Base-by-base conservation (phyloP, 306 rosid species). In the Lathyrus tuberosus region DNA sequence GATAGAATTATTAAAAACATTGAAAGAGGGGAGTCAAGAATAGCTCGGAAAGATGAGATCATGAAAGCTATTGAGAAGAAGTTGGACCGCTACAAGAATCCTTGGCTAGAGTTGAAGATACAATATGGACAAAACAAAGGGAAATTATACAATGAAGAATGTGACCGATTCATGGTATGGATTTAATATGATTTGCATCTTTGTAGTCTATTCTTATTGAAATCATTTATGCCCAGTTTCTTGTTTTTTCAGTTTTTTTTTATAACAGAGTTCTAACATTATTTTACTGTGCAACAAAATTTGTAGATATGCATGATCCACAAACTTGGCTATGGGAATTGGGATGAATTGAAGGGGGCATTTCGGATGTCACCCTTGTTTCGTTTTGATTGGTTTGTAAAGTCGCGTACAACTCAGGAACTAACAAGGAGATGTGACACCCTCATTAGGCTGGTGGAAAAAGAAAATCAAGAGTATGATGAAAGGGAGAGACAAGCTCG, bases 401-500 rank as follows among this genome's bases (percentile, higher is more conserved):
- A 94, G 85, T 94, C 99, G 18, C 97, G 99, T 77, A 94, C 99
- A 64, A 90, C 99, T 5, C 99, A 94, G 81, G 99, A 94, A 86
- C 89, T 94, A 41, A 89, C 99, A 2, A 87, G 99, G 88, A 91
- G 99, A 83, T 94, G 99, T 17, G 99, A 94, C 80, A 94, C 99
- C 51, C 81, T 94, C 72, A 87, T 94, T 51, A 88, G 99, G 47
- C 80, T 91, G 79, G 96, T 94, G 62, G 99, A 94, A 86, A 94
- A 94, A 85, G 99, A 94, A 85, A 94, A 94, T 81, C 99, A 94
- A 82, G 99, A 94, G 82, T 72, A 81, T 12, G 97, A 91, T 7
- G 99, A 94, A 83, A 84, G 97, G 85, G 99, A 94, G 86, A 87
- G 99, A 73, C 99, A 90, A 74, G 99, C 99, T 46, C 97, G 99